Conservation (phyloP, 2,329 filamentous ascomycete species). For the Cladosporium sp. region DNA sequence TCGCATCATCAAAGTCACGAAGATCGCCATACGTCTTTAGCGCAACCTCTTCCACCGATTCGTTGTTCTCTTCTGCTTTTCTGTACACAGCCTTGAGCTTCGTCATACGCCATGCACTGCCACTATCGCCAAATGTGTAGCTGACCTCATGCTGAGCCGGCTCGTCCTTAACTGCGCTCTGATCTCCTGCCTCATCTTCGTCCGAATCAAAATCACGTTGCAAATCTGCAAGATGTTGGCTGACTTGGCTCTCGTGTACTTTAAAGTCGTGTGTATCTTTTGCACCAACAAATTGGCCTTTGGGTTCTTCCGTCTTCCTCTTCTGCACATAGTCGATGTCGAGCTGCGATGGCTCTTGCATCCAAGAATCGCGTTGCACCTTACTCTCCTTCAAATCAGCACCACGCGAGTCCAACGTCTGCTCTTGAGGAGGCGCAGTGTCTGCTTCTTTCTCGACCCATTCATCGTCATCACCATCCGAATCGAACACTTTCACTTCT, state of each 20-base stretch:
- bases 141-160: conserved; percentile 60
- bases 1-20: conserved; percentile 82
- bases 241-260: conserved; percentile 77
- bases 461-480: conserved; percentile 37
- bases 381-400: conserved; percentile 34
- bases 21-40: conserved; percentile 76
- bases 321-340: conserved; percentile 76
- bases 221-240: conserved; percentile 62
- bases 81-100: conserved; percentile 84
- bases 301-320: conserved; percentile 47
- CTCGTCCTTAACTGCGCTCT: conserved; percentile 42
- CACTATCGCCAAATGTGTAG: conserved; percentile 85
- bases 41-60: conserved; percentile 76
- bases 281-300: conserved; percentile 43
- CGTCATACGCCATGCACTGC: conserved; percentile 94
- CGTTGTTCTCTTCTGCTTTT: conserved; percentile 68
- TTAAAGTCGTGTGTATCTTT: conserved; percentile 62
- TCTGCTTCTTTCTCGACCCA: conserved; percentile 43
- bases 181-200: conserved; percentile 43
- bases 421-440: conserved; percentile 37
- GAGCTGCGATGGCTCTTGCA: conserved; percentile 79
- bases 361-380: conserved; percentile 80
- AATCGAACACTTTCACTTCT: conserved; percentile 30
- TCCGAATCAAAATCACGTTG: conserved; percentile 46
- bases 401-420: conserved; percentile 41